Evolutionary conservation across 345 rosid species (phyloP).

Genomic region (Streptanthus diversifolius): DNA sequence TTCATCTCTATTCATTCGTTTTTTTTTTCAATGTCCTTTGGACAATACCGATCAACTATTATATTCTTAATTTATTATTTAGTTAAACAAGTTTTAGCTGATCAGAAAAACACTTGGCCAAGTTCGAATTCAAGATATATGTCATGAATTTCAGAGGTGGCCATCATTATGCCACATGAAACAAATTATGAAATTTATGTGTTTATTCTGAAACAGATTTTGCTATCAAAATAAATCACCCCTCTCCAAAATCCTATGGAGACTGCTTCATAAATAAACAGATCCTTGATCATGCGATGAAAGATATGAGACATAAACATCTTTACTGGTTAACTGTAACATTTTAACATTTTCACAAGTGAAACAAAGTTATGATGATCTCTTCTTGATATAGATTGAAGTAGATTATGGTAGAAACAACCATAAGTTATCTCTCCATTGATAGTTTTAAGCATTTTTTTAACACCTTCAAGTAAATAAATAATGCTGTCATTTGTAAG

Average conservation of each 20-base stretch:
- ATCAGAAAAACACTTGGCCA: too few species aligned
- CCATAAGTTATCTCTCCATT: conserved; percentile 50
- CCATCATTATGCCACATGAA: too few species aligned
- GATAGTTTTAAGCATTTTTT: conserved; percentile 50
- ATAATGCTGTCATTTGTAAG: conserved; percentile 88
- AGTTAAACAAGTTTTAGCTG: too few species aligned
- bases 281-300: conserved; percentile 86
- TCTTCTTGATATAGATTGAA: neutral
- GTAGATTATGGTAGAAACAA: neutral
- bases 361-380: neutral
- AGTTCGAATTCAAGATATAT: too few species aligned
- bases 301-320: conserved; percentile 86
- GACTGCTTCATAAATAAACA: conserved; percentile 66
- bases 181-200: too few species aligned
- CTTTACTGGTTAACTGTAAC: conserved; percentile 62
- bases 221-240: too few species aligned
- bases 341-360: conserved; percentile 1
- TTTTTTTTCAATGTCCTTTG: too few species aligned
- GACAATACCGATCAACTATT: too few species aligned
- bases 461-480: conserved; percentile 72
- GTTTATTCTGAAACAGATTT: too few species aligned
- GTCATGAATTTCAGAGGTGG: too few species aligned
- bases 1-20: too few species aligned
- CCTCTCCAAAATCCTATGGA: conserved; percentile 96
- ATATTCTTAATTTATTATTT: too few species aligned